Evolutionary conservation across 1,284 basidiomycete species (phyloP), one percentile per base, ranked within the genome.

Genomic region (Athelia psychrophila): DNA sequence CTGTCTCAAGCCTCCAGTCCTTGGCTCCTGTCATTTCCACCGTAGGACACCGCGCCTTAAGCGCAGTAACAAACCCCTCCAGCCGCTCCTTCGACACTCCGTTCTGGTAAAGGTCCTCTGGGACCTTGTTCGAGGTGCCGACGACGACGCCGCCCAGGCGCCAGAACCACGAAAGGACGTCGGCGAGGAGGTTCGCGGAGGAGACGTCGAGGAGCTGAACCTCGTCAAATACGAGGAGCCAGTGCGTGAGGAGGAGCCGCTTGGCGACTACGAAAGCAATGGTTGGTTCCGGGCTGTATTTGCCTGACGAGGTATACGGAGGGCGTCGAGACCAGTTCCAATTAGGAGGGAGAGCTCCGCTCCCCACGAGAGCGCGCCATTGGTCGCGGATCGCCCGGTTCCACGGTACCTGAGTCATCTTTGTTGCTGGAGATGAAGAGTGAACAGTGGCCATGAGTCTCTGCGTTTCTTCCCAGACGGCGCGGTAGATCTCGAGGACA

Each of bases 131-230:
- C 54, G 74, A 75, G 54, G 74, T 72, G 33, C 74, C 67, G 50
- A 76, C 74, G 30, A 90, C 74, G 16, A 90, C 81, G 1, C 87
- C 87, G 16, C 87, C 88, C 58, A 90, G 75, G 2, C 86, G 75
- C 86, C 86, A 89, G 61, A 83, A 91, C 79, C 84, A 88, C 22
- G 82, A 81, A 5, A 90, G 65, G 2, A 89, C 85, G 53, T 88
- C 80, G n/a, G 84, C 77, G 2, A 89, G 74, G 13, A 90, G 71
- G 1, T 78, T 77, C 1, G 84, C 83, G 50, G 81, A 82, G 1
- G 83, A 82, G 1, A 88, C 81, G 60, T 89, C 85, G n/a, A 87
- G 73, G 2, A 88, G 72, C 62, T 88, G 87, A 2, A 88, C 71
- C 67, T 91, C 85, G 63, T 89, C 86, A 62, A 89, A 87, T 10